Base-by-base conservation (phyloP, 331 rosid species). In the Rhamnella rubrinervis region DNA sequence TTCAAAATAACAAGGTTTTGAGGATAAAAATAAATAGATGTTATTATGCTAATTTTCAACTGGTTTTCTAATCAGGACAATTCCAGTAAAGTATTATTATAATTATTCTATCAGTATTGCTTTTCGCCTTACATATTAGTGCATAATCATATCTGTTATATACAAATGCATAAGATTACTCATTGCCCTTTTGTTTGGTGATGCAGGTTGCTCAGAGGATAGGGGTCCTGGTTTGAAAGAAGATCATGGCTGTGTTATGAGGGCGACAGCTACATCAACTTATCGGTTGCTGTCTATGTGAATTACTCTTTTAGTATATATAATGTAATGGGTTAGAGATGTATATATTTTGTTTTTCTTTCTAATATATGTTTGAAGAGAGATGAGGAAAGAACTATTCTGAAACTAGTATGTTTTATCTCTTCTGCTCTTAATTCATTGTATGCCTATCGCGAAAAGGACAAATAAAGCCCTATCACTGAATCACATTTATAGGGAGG, bases 151-250 rank as follows among this genome's bases (percentile, higher is more conserved):
- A 21, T 18, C 0, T 50, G 1, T 55, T 7, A 53, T 17, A 14
- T 14, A 7, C 35, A 17, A 7, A 17, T n/a, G 13, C 38, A 14
- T 0, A 19, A 17, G 26, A 57, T 41, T 4, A 37, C 19, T 9
- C 19, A 74, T 61, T 50, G 31, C 31, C 68, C 56, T 67, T 71
- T 74, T 11, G 49, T 52, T 52, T 65, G 67, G n/a, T 75, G 72
- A 72, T 71, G 73, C 89, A 90, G 93, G 87, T 90, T 50, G 96
- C 96, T 55, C 74, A 85, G 83, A 81, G 87, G 83, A 83, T 90
- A 26, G 93, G 96, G 23, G 87, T 87, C 37, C 77, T 61, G 70
- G 63, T 85, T 71, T 85, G 56, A 78, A 82, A 23, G 16, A 82
- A 23, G 16, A 44, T 44, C 1, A 52, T 68, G 52, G 16, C 2